Evolutionary conservation across 352 stramenopile genomes (phyloP).

Genomic region (Phytophthora gonapodyides): DNA sequence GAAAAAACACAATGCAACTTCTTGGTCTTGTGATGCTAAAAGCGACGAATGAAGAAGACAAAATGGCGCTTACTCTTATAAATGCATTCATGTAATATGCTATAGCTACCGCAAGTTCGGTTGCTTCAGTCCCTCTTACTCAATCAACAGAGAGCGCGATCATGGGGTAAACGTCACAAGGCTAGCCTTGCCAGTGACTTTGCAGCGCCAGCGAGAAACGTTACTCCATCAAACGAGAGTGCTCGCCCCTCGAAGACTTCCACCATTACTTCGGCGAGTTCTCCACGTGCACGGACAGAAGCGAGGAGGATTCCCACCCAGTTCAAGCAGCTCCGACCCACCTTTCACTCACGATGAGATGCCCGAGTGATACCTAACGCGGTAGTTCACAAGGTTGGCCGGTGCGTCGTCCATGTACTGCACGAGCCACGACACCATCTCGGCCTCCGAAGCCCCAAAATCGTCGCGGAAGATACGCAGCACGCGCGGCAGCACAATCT

Average conservation of each 20-base stretch:
- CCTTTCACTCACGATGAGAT: conserved; percentile 63
- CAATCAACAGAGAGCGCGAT: conserved; percentile 21
- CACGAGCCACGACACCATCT: conserved; percentile 86
- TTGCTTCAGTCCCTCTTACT: conserved; percentile 21
- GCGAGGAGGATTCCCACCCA: too few species aligned
- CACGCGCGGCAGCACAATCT: conserved; percentile 73
- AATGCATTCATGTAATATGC: conserved; percentile 21
- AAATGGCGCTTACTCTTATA: conserved; percentile 20
- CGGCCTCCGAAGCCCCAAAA: conserved; percentile 80
- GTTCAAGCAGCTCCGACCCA: conserved; percentile 15
- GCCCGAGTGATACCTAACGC: conserved; percentile 70
- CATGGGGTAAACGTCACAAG: conserved; percentile 10
- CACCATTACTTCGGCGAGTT: neutral
- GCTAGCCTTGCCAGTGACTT: neutral
- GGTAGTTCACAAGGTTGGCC: conserved; percentile 74
- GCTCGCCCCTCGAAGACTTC: neutral
- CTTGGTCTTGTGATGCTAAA: too few species aligned
- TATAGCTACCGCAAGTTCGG: conserved; percentile 3
- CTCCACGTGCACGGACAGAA: conserved; percentile 14
- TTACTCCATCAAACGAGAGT: conserved; percentile 17
- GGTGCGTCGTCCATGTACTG: conserved; percentile 85
- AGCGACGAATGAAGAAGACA: conserved; percentile 1
- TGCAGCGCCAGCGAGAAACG: conserved; percentile 12
- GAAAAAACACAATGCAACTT: neutral
- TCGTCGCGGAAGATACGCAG: conserved; percentile 88